Evolutionary conservation across 805 yeast species (phyloP), one percentile per base, ranked within the genome.

Genomic region (Nakazawaea siamensis): DNA sequence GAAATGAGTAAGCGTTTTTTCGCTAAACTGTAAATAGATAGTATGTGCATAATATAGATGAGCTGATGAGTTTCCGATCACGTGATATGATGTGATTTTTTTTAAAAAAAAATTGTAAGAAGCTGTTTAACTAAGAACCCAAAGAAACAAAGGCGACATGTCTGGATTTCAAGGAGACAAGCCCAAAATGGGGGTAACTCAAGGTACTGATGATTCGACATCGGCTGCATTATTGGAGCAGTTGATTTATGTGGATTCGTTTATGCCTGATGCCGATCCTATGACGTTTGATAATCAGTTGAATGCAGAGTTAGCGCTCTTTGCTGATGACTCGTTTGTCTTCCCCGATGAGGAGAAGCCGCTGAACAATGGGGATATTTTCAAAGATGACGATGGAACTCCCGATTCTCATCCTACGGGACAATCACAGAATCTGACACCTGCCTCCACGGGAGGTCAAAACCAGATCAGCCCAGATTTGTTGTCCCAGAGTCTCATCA

Each of bases 331-430:
- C 40, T 70, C 84, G 2, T 82, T 82, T 45, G 70, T 82, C 2
- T 82, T 82, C 50, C 86, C 90, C 1, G 92, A 82, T 50, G 92
- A 83, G 49, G 90, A 81, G 24, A 80, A 80, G 50, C 79, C 80
- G 1, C 66, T 59, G 40, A 40, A 23, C 17, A 29, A 32, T 13
- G 35, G 29, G 10, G 29, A 27, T 15, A 12, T 6, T 5, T 15
- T 10, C 10, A 7, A 20, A 10, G 7, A 8, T 20, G 7, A 8
- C 10, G 23, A 20, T 20, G 23, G 23, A 10, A 20, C 7, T 10
- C 23, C 23, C 10, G 10, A 20, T 20, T 20, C 23, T 20, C 10
- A 10, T 20, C 23, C 23, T 8, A 8, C 7, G 7, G 23, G 7
- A 10, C 7, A 20, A 7, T 20, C 23, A 20, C 10, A 7, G 23